Percentiles rank a stretch among this genome's conserved stretches.
These are phyloP conservation scores for Colletotrichum spinosum DNA, from an alignment of 2,329 filamentous ascomycete genomes.

Conservation along the genomic window DNA sequence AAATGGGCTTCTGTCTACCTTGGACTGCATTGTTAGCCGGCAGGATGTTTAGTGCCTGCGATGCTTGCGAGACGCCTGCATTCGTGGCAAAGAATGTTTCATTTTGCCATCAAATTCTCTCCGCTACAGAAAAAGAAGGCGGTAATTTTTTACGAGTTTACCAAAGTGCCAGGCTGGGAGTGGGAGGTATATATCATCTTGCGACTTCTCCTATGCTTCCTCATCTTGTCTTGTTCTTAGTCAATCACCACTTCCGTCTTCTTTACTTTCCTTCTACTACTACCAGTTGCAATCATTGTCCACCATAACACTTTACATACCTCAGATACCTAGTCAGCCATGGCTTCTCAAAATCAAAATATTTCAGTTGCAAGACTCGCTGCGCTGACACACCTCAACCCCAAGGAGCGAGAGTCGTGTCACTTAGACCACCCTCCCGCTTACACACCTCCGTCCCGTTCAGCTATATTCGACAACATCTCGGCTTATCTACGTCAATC, in stretches of 20 bases:
- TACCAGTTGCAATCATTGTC: background rate
- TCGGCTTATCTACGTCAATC: constrained; percentile 46
- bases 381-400: background rate
- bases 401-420: constrained; percentile 14
- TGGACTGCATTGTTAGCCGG: background rate
- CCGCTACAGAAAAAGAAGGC: too few species aligned
- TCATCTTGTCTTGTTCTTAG: background rate
- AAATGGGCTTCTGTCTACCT: background rate
- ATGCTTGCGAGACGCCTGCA: background rate
- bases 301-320: background rate
- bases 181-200: background rate
- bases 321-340: background rate
- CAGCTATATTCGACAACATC: constrained; percentile 74
- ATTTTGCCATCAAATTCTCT: too few species aligned
- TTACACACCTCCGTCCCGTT: constrained; percentile 47
- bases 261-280: background rate
- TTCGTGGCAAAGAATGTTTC: background rate
- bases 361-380: background rate
- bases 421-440: constrained; percentile 34
- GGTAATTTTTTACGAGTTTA: too few species aligned
- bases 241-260: background rate
- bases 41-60: background rate
- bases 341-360: constrained; percentile 1
- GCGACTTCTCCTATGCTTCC: background rate
- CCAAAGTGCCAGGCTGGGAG: background rate